Base-by-base conservation (phyloP, 352 stramenopile species). In the Phytopythium litorale region DNA sequence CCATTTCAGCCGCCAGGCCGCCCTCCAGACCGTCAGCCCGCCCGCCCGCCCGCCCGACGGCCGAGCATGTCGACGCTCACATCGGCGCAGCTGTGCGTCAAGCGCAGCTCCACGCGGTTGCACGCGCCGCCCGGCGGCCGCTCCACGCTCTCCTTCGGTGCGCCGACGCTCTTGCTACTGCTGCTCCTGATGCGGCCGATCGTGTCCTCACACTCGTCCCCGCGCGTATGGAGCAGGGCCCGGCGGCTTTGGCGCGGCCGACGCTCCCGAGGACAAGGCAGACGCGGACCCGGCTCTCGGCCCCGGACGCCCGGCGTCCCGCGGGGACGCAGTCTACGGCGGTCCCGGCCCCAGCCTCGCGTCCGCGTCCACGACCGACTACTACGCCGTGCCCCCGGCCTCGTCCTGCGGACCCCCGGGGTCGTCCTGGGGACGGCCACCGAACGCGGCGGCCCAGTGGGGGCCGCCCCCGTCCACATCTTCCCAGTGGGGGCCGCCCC, bases 61-160 rank as follows among this genome's bases (percentile, higher is more conserved):
- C 19, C 28, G 28, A 32, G 28, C 53, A 92, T 92, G 84, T 91
- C 84, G 57, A 91, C 84, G 64, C 75, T 92, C 51, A 92, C 79
- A 58, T 92, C 84, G 21, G 75, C 84, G 43, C 72, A 92, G 63
- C 66, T 92, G 45, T 69, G 87, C 62, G 72, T 92, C 28, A 89
- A 90, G 64, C 81, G 81, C 55, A 92, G 84, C 75, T 91, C 84
- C 35, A 92, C 84, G 28, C 68, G 84, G 13, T 78, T 89, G 7
- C 84, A 91, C 46, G 84, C 81, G 9, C 84, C 84, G 1, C 84
- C 81, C 12, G 81, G 84, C 21, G 84, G 81, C 4, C 71, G 58
- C 28, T 92, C 84, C 42, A 87, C 73, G 56, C 79, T 92, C 60
- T 78, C 78, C 13, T 92, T 92, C 50, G 84, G 78, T 89, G 64